phyloP scores from a whole-genome alignment of 306 rosid genomes.

The Aeschynomene evenia region DNA sequence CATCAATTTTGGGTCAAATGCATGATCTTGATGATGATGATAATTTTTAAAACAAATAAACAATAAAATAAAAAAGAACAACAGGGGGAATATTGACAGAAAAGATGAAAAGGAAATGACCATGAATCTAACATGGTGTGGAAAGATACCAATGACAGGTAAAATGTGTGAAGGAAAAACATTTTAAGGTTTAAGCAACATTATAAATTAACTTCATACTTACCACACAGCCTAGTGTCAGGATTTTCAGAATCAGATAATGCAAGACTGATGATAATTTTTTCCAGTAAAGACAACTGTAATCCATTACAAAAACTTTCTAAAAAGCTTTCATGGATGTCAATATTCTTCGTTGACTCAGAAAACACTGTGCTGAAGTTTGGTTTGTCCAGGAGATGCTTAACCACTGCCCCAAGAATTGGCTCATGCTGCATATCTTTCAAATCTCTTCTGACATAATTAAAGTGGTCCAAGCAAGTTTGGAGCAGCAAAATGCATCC shows the following conservation, averaged over 20 bases:
- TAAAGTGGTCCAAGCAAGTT: conserved; percentile 77
- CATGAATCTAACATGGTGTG: background rate
- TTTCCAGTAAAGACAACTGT: conserved; percentile 67
- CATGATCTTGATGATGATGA: background rate
- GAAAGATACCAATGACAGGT: background rate
- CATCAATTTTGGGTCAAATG: conserved; percentile 8
- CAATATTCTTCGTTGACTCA: conserved; percentile 65
- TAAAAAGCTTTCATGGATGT: conserved; percentile 62
- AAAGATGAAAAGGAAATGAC: background rate
- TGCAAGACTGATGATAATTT: conserved; percentile 78
- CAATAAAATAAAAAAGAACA: background rate
- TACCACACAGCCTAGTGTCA: conserved; percentile 71
- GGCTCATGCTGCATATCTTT: conserved; percentile 51
- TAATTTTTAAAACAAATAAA: background rate
- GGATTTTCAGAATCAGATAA: conserved; percentile 83
- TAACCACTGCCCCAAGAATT: conserved; percentile 58
- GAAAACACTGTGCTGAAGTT: conserved; percentile 82
- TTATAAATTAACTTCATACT: conserved; percentile 32
- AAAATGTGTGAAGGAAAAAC: conserved; percentile 3
- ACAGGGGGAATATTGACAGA: background rate
- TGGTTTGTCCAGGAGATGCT: conserved; percentile 69
- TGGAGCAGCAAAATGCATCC: conserved; percentile 86
- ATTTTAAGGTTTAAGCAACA: conserved; percentile 10
- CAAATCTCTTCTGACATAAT: conserved; percentile 43
- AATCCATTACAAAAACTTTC: conserved; percentile 59